Conservation (phyloP, 140 eudicot species). For the Ambrosia hybrid region DNA sequence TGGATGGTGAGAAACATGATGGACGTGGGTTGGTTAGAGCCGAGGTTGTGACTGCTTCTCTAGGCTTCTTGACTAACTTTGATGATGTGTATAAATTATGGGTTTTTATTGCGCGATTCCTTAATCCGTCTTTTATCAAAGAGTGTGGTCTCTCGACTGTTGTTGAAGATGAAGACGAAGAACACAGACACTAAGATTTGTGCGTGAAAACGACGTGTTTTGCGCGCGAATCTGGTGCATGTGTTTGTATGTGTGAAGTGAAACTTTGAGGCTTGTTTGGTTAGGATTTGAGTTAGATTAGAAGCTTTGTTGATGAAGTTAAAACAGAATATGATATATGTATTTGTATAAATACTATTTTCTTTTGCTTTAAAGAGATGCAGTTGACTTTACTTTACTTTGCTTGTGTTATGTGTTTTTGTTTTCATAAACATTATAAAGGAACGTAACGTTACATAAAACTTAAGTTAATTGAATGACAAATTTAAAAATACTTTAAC, state of each 20-base stretch:
- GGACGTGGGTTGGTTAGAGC: conserved; percentile 76
- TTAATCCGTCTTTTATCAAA: conserved; percentile 61
- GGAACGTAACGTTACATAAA: too few species aligned
- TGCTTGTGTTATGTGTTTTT: neutral
- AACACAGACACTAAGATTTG: conserved; percentile 19
- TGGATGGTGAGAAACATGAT: conserved; percentile 57
- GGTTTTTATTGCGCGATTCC: conserved; percentile 84
- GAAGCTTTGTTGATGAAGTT: conserved; percentile 28
- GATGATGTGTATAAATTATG: conserved; percentile 95
- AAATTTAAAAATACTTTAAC: too few species aligned
- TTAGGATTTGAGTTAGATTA: conserved; percentile 23
- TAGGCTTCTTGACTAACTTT: conserved; percentile 81
- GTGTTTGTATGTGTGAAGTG: conserved; percentile 28
- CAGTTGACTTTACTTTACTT: too few species aligned
- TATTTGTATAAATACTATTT: conserved; percentile 33
- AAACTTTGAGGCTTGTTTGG: conserved; percentile 26
- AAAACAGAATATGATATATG: conserved; percentile 15
- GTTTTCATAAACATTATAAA: too few species aligned
- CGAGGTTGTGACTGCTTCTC: conserved; percentile 96
- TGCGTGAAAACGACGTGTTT: conserved; percentile 33
- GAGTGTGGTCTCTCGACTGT: conserved; percentile 67
- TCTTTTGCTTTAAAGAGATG: neutral
- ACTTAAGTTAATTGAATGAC: too few species aligned
- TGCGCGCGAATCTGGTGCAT: conserved; percentile 17
- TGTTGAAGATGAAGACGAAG: conserved; percentile 48